phyloP scores from a whole-genome alignment of 768 basidiomycete species.

The Rossbeevera mucosa region DNA sequence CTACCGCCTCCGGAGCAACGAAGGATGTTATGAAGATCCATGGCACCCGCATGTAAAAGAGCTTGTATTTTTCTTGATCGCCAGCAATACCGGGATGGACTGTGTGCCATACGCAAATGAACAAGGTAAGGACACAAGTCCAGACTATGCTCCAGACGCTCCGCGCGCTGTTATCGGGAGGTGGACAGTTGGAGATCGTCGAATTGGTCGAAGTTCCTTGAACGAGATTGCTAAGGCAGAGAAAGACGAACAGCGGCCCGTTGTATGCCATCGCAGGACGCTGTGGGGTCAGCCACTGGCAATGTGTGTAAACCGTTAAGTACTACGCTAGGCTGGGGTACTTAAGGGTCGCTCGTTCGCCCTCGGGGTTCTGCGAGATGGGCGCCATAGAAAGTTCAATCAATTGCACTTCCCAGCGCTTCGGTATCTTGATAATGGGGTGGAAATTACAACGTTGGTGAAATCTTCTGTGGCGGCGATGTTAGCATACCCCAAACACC shows the following conservation, averaged over 20 bases:
- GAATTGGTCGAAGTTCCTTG: background rate
- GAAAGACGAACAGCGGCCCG: background rate
- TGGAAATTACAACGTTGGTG: background rate
- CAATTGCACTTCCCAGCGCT: background rate
- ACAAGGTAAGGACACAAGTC: background rate
- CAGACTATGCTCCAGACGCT: background rate
- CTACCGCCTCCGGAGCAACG: background rate
- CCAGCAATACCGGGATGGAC: background rate
- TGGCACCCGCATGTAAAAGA: background rate
- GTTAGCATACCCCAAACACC: background rate
- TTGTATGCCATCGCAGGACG: background rate
- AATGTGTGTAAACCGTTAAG: background rate
- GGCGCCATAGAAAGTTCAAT: background rate
- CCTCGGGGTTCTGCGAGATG: background rate
- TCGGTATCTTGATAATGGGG: background rate
- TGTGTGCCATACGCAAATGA: constrained; percentile 1
- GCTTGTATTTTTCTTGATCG: background rate
- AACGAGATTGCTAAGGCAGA: background rate
- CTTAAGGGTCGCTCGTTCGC: background rate
- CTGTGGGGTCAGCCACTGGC: background rate
- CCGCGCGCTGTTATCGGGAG: background rate
- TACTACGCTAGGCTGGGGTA: background rate
- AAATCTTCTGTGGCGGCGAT: background rate
- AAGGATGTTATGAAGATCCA: background rate
- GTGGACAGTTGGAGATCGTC: background rate